These are phyloP conservation scores for Schizophyllum amplum DNA, from an alignment of 1,284 basidiomycete species.

Conservation along the genomic window DNA sequence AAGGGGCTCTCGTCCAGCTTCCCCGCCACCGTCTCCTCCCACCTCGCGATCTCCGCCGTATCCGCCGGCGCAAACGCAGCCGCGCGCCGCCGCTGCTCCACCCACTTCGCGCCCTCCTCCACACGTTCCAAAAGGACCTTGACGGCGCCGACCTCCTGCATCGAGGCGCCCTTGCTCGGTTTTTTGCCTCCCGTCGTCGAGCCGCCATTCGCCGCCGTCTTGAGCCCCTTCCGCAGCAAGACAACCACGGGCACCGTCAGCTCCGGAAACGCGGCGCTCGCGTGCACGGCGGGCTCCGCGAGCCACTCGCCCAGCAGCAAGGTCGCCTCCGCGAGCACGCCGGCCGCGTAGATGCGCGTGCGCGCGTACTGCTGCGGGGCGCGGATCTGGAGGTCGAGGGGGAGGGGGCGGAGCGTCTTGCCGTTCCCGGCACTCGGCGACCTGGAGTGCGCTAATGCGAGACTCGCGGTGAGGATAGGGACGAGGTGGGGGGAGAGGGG, in stretches of 20 bases:
- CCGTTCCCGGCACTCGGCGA: slow-evolving; percentile 66
- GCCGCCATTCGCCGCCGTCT: slow-evolving; percentile 37
- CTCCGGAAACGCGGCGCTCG: slow-evolving; percentile 91
- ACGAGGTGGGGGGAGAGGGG: slow-evolving; percentile 85
- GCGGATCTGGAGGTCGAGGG: slow-evolving; percentile 84
- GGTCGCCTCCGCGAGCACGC: slow-evolving; percentile 74
- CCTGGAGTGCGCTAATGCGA: too few relatives aligned
- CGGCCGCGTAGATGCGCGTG: slow-evolving; percentile 83
- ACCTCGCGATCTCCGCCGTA: slow-evolving; percentile 60
- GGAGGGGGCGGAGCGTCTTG: slow-evolving; percentile 83
- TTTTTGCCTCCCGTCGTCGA: too few relatives aligned
- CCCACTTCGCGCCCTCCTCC: slow-evolving; percentile 77
- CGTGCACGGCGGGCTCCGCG: slow-evolving; percentile 53
- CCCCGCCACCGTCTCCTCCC: slow-evolving; percentile 57
- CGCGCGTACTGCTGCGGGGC: slow-evolving; percentile 85
- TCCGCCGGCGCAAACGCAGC: slow-evolving; percentile 72
- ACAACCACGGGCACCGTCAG: slow-evolving; percentile 81
- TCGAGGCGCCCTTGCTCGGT: too few relatives aligned
- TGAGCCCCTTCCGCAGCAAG: slow-evolving; percentile 61
- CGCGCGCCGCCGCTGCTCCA: slow-evolving; percentile 58
- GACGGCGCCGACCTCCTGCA: too few relatives aligned
- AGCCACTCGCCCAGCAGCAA: slow-evolving; percentile 81
- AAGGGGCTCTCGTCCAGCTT: slow-evolving; percentile 70
- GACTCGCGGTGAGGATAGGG: slow-evolving; percentile 77
- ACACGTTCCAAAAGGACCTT: slow-evolving; percentile 79